phyloP scores from a whole-genome alignment of 2,329 filamentous ascomycete genomes.

The Cercospora sp. region DNA sequence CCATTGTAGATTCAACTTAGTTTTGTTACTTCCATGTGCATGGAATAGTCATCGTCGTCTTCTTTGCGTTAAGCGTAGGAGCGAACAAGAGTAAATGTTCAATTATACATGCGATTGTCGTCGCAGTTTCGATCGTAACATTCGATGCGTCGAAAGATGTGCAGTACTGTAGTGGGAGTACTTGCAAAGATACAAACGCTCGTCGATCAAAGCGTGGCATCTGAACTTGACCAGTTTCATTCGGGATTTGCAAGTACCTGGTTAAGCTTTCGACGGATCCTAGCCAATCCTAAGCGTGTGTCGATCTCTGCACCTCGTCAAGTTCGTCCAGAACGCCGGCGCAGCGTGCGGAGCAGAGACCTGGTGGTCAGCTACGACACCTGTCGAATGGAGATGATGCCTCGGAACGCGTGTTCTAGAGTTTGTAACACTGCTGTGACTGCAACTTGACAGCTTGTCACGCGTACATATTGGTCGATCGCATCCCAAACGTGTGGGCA shows the following conservation, averaged over 20 bases:
- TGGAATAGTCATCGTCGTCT: not conserved
- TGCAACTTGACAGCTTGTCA: not conserved
- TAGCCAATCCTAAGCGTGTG: not conserved
- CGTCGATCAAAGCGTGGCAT: slow-evolving; percentile 6
- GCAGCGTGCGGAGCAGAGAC: not conserved
- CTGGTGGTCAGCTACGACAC: not conserved
- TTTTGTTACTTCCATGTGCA: not conserved
- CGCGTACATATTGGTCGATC: not conserved
- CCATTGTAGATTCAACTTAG: slow-evolving; percentile 6
- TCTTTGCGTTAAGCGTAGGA: not conserved
- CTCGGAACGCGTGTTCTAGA: not conserved
- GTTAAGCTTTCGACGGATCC: slow-evolving; percentile 6
- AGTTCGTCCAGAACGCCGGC: not conserved
- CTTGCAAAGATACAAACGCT: not conserved
- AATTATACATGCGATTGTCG: not conserved
- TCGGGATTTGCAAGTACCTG: slow-evolving; percentile 3
- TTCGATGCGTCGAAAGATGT: not conserved
- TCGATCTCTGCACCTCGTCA: not conserved
- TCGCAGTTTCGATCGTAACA: not conserved
- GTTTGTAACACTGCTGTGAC: not conserved
- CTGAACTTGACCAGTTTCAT: slow-evolving; percentile 7
- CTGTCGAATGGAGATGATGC: not conserved
- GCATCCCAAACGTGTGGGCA: not conserved
- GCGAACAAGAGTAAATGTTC: not conserved
- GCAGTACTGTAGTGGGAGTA: not conserved